Evolutionary conservation across 2,329 filamentous ascomycete species (phyloP).

Genomic region (Gnomoniopsis sp.): DNA sequence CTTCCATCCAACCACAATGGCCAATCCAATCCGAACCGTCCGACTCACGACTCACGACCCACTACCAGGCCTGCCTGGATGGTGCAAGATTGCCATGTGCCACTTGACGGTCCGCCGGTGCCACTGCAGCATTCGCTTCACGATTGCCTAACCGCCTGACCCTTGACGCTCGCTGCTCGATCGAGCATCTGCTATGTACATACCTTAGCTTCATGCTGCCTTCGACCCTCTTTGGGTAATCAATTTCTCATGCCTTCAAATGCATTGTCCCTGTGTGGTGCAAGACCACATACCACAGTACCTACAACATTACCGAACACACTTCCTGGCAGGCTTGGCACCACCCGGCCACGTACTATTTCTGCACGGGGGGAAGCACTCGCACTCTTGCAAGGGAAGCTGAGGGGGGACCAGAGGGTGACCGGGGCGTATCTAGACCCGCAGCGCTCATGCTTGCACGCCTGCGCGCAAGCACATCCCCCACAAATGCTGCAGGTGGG

Average conservation of each 20-base stretch:
- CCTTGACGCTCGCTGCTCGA: not conserved
- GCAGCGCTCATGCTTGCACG: not conserved
- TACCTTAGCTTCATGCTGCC: not conserved
- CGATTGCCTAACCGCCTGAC: not conserved
- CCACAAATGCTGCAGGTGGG: slow-evolving; percentile 1
- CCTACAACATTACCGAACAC: too few species aligned
- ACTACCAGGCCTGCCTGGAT: not conserved
- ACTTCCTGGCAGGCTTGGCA: not conserved
- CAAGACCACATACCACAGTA: not conserved
- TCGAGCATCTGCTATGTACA: not conserved
- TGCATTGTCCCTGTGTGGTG: not conserved
- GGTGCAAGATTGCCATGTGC: not conserved
- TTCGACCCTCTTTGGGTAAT: not conserved
- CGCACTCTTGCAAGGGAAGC: not conserved
- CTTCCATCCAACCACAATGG: not conserved
- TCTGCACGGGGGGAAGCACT: not conserved
- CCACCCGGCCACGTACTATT: not conserved
- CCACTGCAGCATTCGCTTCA: not conserved
- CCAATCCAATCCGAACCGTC: not conserved
- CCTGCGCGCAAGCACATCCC: slow-evolving; percentile 8
- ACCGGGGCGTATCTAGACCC: not conserved
- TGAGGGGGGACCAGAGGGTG: not conserved
- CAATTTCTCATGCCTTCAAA: not conserved
- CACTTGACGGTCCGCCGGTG: not conserved
- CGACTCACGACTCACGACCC: not conserved